These are phyloP conservation scores for Aspergillus flavus DNA, from an alignment of 2,329 filamentous ascomycete genomes.

Conservation along the genomic window DNA sequence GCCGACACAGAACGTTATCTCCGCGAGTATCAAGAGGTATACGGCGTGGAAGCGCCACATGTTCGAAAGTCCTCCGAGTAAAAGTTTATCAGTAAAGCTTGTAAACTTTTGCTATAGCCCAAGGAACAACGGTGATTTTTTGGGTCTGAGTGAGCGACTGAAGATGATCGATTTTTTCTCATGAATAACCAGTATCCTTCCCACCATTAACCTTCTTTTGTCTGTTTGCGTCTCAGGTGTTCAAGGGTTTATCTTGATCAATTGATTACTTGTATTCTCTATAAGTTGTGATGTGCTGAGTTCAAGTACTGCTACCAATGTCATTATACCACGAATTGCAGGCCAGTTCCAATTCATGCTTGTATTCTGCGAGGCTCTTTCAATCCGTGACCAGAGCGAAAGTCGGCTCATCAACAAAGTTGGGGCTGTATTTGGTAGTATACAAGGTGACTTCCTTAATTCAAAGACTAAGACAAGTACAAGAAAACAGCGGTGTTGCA, in stretches of 20 bases:
- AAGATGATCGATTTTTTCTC: neutral
- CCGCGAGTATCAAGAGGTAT: conserved; percentile 39
- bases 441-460: neutral
- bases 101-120: neutral
- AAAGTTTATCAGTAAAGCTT: neutral
- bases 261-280: neutral
- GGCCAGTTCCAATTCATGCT: neutral
- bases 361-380: neutral
- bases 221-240: neutral
- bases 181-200: neutral
- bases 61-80: neutral
- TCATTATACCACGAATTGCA: neutral
- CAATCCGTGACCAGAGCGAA: neutral
- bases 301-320: neutral
- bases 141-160: neutral
- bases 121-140: neutral
- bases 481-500: neutral
- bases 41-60: conserved; percentile 31
- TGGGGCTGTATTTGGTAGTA: neutral
- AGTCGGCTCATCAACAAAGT: neutral
- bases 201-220: neutral
- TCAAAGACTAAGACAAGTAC: too few relatives aligned
- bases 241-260: neutral
- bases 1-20: conserved; percentile 37
- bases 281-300: neutral